These are phyloP conservation scores for Cercophora scortea DNA, from an alignment of 495 filamentous ascomycete genomes.

Conservation along the genomic window DNA sequence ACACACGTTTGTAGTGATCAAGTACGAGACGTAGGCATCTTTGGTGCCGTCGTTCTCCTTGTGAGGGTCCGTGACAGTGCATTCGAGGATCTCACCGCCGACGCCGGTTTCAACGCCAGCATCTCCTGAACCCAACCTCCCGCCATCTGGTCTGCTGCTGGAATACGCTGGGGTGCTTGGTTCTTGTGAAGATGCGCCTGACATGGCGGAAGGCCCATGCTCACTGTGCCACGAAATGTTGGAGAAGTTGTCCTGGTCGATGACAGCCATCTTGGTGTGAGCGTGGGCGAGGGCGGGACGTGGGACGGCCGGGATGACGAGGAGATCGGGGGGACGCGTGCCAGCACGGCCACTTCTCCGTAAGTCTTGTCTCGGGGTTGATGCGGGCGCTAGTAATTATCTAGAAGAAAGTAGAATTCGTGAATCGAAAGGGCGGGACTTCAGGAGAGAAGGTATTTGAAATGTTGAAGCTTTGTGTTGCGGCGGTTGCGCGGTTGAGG, in stretches of 20 bases:
- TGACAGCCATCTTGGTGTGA: constrained; percentile 31
- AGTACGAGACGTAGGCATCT: constrained; percentile 91
- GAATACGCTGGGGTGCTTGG: constrained; percentile 7
- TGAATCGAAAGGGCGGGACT: too few species aligned
- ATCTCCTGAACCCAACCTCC: constrained; percentile 16
- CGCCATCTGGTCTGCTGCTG: constrained; percentile 14
- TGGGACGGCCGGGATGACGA: background rate
- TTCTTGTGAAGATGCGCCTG: constrained; percentile 10
- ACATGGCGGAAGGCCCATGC: constrained; percentile 8
- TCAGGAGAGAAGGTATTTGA: too few species aligned
- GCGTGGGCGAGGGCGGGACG: background rate
- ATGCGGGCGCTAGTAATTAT: too few species aligned
- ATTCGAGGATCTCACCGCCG: constrained; percentile 75
- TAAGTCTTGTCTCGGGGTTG: too few species aligned
- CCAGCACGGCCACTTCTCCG: too few species aligned
- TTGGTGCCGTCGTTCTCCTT: constrained; percentile 98
- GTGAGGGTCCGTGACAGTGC: constrained; percentile 68
- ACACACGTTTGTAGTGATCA: constrained; percentile 82
- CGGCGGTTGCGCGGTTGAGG: too few species aligned
- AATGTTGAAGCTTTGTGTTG: too few species aligned
- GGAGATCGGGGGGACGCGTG: background rate
- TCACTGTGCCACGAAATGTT: constrained; percentile 42
- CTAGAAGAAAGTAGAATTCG: too few species aligned
- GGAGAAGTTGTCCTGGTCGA: constrained; percentile 44
- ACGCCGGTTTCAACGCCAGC: constrained; percentile 50